A percentile compares a stretch with the other conserved stretches of the same genome.
These are phyloP conservation scores for Leishmania braziliensis DNA, from an alignment of 208 protist species.

Conservation along the genomic window DNA sequence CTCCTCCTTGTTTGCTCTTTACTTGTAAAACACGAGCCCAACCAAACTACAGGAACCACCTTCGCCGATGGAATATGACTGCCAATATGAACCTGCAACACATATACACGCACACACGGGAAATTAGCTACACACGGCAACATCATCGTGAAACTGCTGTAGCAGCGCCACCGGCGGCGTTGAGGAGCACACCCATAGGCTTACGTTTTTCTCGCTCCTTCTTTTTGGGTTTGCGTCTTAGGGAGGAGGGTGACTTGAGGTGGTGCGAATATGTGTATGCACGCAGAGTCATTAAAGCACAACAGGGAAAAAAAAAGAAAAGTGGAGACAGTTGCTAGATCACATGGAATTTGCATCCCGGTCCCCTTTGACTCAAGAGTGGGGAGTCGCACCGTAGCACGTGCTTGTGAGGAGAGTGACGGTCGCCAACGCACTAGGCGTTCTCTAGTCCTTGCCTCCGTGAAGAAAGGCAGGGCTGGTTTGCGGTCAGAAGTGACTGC, in stretches of 20 bases:
- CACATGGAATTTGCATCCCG: not conserved
- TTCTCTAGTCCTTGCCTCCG: not conserved
- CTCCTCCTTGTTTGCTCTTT: not conserved
- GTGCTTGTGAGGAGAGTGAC: not conserved
- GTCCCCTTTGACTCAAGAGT: not conserved
- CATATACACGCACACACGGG: conserved; percentile 1
- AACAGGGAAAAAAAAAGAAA: not conserved
- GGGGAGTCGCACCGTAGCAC: not conserved
- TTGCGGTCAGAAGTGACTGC: not conserved
- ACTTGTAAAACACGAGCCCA: not conserved
- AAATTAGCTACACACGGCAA: conserved; percentile 1
- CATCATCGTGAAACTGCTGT: conserved; percentile 1
- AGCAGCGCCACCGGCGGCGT: conserved; percentile 4
- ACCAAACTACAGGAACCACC: not conserved
- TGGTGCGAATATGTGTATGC: not conserved
- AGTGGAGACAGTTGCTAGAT: not conserved
- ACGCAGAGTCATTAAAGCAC: conserved; percentile 8
- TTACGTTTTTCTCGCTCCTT: not conserved
- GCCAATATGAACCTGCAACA: not conserved
- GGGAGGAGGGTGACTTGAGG: not conserved
- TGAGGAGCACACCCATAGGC: not conserved
- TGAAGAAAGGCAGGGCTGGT: not conserved
- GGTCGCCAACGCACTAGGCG: not conserved
- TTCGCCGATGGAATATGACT: not conserved
- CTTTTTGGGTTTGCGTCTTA: conserved; percentile 1